Evolutionary conservation across 2,329 filamentous ascomycete genomes (phyloP).

Genomic region (Ophiosphaerella korrae): DNA sequence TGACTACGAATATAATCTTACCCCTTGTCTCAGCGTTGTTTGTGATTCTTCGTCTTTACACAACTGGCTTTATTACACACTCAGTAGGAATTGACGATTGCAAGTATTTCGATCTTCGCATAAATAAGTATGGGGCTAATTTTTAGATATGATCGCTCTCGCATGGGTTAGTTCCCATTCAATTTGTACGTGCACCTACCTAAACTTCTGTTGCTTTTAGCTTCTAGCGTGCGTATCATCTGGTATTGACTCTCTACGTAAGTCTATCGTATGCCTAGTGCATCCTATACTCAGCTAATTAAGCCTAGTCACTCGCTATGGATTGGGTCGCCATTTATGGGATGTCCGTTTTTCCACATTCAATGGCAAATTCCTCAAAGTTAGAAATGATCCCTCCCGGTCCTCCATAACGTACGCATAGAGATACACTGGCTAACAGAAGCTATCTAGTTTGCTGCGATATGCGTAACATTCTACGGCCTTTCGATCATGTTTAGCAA

Average conservation of each 20-base stretch:
- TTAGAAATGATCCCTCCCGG: constrained; percentile 2
- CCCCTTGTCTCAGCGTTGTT: constrained; percentile 1
- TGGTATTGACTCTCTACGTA: constrained; percentile 2
- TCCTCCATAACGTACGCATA: constrained; percentile 4
- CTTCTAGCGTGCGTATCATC: constrained; percentile 3
- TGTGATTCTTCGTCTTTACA: constrained; percentile 4
- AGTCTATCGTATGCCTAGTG: constrained; percentile 1
- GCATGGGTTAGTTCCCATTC: constrained; percentile 6
- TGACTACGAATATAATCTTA: constrained; percentile 6
- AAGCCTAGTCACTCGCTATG: constrained; percentile 6
- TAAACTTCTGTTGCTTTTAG: constrained; percentile 5
- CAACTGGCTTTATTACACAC: constrained; percentile 4
- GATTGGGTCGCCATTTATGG: constrained; percentile 8
- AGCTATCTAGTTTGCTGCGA: constrained; percentile 2
- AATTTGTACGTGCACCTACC: neutral
- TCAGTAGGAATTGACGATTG: constrained; percentile 8
- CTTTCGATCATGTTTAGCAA: constrained; percentile 9
- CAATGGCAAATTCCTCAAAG: constrained; percentile 8
- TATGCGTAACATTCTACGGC: constrained; percentile 6
- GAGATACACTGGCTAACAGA: constrained; percentile 2
- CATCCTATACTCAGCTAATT: constrained; percentile 5
- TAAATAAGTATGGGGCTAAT: constrained; percentile 4
- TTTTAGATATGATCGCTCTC: constrained; percentile 6
- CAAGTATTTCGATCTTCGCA: constrained; percentile 5
- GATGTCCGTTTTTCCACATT: constrained; percentile 10